These are phyloP conservation scores for Huntiella omanensis DNA, from an alignment of 2,329 filamentous ascomycete genomes.

Conservation along the genomic window DNA sequence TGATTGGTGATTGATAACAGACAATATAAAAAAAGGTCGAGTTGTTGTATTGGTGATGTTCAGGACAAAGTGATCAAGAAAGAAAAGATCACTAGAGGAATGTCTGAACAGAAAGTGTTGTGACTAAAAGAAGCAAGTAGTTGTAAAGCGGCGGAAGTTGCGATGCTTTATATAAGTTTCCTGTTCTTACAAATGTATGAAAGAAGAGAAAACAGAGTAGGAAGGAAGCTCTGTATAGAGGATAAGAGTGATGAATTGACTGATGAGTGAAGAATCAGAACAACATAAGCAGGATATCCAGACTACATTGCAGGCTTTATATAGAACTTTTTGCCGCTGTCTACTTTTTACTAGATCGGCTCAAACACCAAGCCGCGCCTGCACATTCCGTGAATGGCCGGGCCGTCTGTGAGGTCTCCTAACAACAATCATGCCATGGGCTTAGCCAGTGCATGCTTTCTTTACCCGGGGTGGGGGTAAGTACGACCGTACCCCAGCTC, in stretches of 20 bases:
- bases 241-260: too few relatives aligned
- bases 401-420: not conserved
- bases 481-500: not conserved
- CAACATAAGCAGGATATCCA: too few relatives aligned
- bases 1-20: not conserved
- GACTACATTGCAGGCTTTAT: too few relatives aligned
- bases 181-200: too few relatives aligned
- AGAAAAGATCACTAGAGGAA: not conserved
- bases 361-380: too few relatives aligned
- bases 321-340: not conserved
- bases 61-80: not conserved
- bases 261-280: too few relatives aligned
- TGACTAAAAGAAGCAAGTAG: not conserved
- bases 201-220: too few relatives aligned
- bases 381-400: not conserved
- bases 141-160: not conserved
- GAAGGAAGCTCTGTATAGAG: too few relatives aligned
- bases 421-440: not conserved
- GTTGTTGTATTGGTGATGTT: not conserved
- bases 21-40: too few relatives aligned
- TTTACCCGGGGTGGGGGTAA: not conserved
- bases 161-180: constrained; percentile 4
- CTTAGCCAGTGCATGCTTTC: not conserved
- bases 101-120: not conserved
- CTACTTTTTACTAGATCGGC: not conserved